Conservation (phyloP, 2,329 filamentous ascomycete genomes). For the Ascochyta rabiei region DNA sequence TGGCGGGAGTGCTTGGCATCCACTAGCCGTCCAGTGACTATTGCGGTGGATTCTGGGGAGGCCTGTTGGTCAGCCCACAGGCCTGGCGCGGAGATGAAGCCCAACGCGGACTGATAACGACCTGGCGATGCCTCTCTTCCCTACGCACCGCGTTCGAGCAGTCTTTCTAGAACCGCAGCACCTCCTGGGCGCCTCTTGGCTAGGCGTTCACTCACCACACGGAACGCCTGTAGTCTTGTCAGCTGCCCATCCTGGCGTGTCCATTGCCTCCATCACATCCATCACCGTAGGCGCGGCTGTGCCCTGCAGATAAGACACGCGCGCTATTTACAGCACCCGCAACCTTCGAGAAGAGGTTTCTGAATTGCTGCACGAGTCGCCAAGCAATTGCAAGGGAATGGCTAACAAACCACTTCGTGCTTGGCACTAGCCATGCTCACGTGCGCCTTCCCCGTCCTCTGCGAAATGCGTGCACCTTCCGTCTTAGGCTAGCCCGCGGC, state of each 20-base stretch:
- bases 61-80: slow-evolving; percentile 18
- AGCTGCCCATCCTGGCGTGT: slow-evolving; percentile 30
- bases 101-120: slow-evolving; percentile 27
- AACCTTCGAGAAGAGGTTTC: slow-evolving; percentile 12
- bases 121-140: slow-evolving; percentile 9
- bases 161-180: slow-evolving; percentile 29
- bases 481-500: slow-evolving; percentile 8
- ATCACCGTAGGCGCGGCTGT: slow-evolving; percentile 7
- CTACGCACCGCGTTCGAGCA: slow-evolving; percentile 22
- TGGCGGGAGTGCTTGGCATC: slow-evolving; percentile 18
- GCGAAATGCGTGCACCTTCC: slow-evolving; percentile 21
- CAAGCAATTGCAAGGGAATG: slow-evolving; percentile 18
- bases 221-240: slow-evolving; percentile 26
- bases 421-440: slow-evolving; percentile 25
- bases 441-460: slow-evolving; percentile 18
- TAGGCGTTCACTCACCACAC: slow-evolving; percentile 7
- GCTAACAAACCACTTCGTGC: slow-evolving; percentile 1
- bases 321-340: background rate
- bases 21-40: slow-evolving; percentile 1
- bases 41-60: slow-evolving; percentile 7
- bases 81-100: slow-evolving; percentile 24
- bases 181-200: slow-evolving; percentile 20
- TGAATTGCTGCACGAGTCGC: slow-evolving; percentile 12
- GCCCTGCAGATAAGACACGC: slow-evolving; percentile 13
- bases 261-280: background rate